Evolutionary conservation across 148 eudicot genomes (phyloP), one percentile per base, ranked within the genome.

Genomic region (Chenopodium album): DNA sequence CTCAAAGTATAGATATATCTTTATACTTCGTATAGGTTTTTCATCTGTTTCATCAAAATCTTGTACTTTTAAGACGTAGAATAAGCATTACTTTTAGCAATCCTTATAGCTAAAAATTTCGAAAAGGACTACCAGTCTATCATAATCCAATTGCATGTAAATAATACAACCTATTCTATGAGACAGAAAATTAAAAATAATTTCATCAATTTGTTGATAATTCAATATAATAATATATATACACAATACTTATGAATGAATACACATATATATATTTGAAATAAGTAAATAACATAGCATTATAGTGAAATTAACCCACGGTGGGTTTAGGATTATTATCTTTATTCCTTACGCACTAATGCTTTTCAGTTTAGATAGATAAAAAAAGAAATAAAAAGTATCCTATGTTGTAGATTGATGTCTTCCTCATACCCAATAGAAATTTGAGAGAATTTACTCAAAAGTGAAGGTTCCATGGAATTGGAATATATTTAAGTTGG

Each of bases 271-370:
- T 41, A 7, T 29, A 31, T 13, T 31, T 16, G 10, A 41, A 41
- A 13, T n/a, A n/a, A n/a, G n/a, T n/a, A n/a, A n/a, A n/a, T 66
- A 66, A 65, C 34, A 26, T 23, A 66, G 22, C 19, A 17, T 17
- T 11, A 23, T 22, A 64, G 12, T 64, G 68, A 64, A 67, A 23
- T 65, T 7, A 29, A 26, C 9, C 71, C 14, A 29, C 26, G 0
- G 56, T 14, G 56, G 4, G 14, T 32, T 70, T 34, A 22, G 28
- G 52, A 48, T 19, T 9, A 7, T 34, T 73, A n/a, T 23, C 71
- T 62, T 71, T 82, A 77, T 71, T 82, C 85, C 78, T 14, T 47
- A 2, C 3, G 56, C 81, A 78, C 78, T 83, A 63, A 28, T 22
- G n/a, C 7, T 67, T 63, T 32, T n/a, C 9, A 47, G 50, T 52